Evolutionary conservation across 176 grass and related monocot species (phyloP).

Genomic region (Phragmites australis): DNA sequence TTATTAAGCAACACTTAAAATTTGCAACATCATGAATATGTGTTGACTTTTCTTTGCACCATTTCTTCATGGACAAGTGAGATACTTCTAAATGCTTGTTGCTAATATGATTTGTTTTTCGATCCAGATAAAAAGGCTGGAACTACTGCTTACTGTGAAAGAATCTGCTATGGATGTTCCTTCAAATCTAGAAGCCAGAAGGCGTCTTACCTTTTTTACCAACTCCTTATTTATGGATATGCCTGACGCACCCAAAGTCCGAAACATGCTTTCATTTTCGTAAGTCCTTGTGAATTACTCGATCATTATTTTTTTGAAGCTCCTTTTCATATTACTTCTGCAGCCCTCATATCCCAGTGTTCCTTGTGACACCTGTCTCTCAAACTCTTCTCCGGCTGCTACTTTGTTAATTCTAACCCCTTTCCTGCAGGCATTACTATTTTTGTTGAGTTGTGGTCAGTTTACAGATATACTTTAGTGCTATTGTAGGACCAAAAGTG

Average conservation of each 20-base stretch:
- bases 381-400: neutral
- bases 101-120: constrained; percentile 5
- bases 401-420: neutral
- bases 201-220: constrained; percentile 87
- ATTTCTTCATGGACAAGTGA: constrained; percentile 1
- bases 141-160: constrained; percentile 84
- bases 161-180: constrained; percentile 97
- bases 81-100: constrained; percentile 36
- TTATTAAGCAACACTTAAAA: constrained; percentile 35
- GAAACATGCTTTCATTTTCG: constrained; percentile 94
- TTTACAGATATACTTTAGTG: constrained; percentile 9
- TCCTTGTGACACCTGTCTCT: neutral
- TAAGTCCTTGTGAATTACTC: constrained; percentile 52
- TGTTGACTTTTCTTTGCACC: neutral
- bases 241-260: constrained; percentile 96
- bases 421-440: constrained; percentile 4
- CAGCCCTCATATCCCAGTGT: neutral
- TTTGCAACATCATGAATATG: neutral
- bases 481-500: too few relatives aligned
- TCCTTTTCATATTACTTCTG: constrained; percentile 1
- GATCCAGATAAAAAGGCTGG: constrained; percentile 79
- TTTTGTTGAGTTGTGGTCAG: constrained; percentile 29
- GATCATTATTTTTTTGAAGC: constrained; percentile 40
- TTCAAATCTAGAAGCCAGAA: constrained; percentile 86
- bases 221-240: constrained; percentile 99